phyloP scores from a whole-genome alignment of 257 asterid species.

The Primulina eburnea region DNA sequence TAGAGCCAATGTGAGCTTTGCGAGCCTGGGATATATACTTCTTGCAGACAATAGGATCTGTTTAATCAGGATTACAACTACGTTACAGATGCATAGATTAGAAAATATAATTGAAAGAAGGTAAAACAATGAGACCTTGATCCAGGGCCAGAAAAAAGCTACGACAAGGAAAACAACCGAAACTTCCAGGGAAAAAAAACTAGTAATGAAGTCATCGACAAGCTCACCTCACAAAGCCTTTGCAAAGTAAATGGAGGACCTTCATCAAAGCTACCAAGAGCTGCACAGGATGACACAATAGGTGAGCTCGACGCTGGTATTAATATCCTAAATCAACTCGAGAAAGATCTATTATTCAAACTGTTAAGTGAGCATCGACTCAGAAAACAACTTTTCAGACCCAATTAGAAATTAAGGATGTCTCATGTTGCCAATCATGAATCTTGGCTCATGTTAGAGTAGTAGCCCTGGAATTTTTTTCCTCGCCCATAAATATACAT shows the following conservation, averaged over 20 bases:
- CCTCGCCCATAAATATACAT: background rate
- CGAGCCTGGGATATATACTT: slow-evolving; percentile 71
- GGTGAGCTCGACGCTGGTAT: slow-evolving; percentile 1
- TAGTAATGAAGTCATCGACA: slow-evolving; percentile 8
- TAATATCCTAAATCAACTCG: slow-evolving; percentile 7
- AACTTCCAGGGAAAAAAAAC: slow-evolving; percentile 8
- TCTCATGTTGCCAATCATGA: slow-evolving; percentile 3
- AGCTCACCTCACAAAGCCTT: slow-evolving; percentile 90
- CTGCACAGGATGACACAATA: slow-evolving; percentile 41
- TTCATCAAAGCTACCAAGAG: slow-evolving; percentile 71
- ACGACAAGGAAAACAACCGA: background rate
- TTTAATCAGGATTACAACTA: slow-evolving; percentile 23
- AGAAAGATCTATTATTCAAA: slow-evolving; percentile 5
- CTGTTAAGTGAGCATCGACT: background rate
- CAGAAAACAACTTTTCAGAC: slow-evolving; percentile 8
- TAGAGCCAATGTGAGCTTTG: slow-evolving; percentile 85
- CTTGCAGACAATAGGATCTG: slow-evolving; percentile 86
- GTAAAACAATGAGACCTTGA: background rate
- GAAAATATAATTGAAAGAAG: background rate
- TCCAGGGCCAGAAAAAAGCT: slow-evolving; percentile 10
- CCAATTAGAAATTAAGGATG: background rate
- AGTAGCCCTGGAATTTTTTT: background rate
- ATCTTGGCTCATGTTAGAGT: background rate
- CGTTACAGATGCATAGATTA: background rate
- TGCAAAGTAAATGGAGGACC: slow-evolving; percentile 98